Evolutionary conservation across 75 land plant species (phyloP).

Genomic region (Selaginella tamariscina): DNA sequence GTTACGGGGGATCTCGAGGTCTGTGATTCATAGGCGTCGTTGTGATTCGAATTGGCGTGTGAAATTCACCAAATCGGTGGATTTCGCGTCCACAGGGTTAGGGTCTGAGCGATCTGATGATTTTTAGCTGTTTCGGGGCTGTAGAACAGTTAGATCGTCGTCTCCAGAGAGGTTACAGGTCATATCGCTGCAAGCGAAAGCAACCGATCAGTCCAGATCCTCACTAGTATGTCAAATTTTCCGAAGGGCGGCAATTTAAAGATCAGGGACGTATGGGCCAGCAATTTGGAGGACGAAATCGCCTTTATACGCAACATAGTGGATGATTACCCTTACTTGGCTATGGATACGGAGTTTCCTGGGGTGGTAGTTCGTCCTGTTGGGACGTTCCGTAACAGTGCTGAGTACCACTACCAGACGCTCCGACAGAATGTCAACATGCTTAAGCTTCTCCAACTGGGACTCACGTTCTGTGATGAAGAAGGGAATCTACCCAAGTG

Average conservation of each 20-base stretch:
- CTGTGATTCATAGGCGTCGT: no score
- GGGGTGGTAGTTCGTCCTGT: constrained; percentile 46
- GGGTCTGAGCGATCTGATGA: neutral
- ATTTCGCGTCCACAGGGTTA: neutral
- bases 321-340: constrained; percentile 41
- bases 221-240: constrained; percentile 23
- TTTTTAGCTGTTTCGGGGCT: neutral
- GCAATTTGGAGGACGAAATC: constrained; percentile 54
- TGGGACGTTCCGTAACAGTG: constrained; percentile 23
- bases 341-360: constrained; percentile 91
- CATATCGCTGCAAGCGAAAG: neutral
- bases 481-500: constrained; percentile 50
- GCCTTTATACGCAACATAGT: constrained; percentile 36
- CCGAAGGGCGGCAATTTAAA: constrained; percentile 28
- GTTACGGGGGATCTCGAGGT: no score
- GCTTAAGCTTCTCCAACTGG: constrained; percentile 61
- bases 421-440: constrained; percentile 59
- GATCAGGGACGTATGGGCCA: constrained; percentile 55
- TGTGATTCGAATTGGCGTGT: neutral
- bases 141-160: neutral
- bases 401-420: constrained; percentile 40
- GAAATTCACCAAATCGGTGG: neutral
- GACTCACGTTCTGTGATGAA: constrained; percentile 58
- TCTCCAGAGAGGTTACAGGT: neutral
- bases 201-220: neutral